Evolutionary conservation across 805 yeast genomes (phyloP), one percentile per base, ranked within the genome.

Genomic region (Schizosaccharomyces octosporus): DNA sequence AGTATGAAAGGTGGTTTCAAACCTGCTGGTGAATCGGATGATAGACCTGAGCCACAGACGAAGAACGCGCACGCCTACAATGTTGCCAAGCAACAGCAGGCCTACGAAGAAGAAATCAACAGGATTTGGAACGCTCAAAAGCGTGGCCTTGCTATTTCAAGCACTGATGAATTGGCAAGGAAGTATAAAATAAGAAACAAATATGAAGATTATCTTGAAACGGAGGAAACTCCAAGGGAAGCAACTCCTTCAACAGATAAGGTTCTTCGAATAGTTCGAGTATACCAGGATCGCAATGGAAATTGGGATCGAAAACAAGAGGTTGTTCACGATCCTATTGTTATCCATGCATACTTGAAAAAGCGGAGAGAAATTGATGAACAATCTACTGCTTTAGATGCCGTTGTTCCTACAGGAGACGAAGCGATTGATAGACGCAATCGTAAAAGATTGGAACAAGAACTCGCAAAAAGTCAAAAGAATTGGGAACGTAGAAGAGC

Each of bases 1-100:
- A 87, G 97, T 0, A 94, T 90, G 87, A 93, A 90, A 71, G 95
- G 95, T 68, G 95, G 95, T 1, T 90, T 90, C 71, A 72, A 74
- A 42, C 73, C 78, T 6, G 69, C 65, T 62, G 74, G 74, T 3
- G 73, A 71, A 62, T 64, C 73, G 11, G 73, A 71, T 45, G 76
- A 73, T 15, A 69, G 69, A 62, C 66, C 72, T 2, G 74, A 72
- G 59, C 51, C 61, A 29, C 39, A 42, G n/a, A 31, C 48, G 4
- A 76, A 77, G 66, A 70, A 74, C 62, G 81, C 84, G 0, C 90
- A 85, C 70, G 81, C 85, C 62, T 85, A 85, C 67, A 84, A 83
- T 66, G 89, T 85, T 55, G 87, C 90, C 0, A 72, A 80, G 64
- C 97, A 90, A 71, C 97, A 90, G 68, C 84, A 83, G 68, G 81